phyloP scores from a whole-genome alignment of 441 rosid genomes.

The Erodium trifolium region DNA sequence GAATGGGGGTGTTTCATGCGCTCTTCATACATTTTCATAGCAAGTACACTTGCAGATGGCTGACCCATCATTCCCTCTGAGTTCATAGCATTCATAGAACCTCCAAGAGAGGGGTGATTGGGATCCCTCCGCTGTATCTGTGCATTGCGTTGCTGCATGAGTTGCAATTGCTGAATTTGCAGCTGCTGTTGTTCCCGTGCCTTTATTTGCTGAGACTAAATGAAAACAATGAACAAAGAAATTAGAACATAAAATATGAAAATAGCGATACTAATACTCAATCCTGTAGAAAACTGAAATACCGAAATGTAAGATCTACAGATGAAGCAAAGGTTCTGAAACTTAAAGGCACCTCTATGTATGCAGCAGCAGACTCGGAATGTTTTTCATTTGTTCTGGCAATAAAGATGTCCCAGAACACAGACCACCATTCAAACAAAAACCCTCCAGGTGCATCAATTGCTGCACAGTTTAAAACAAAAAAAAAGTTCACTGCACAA shows the following conservation, averaged over 20 bases:
- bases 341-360: slow-evolving; percentile 46
- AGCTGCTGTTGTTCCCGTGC: slow-evolving; percentile 55
- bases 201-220: slow-evolving; percentile 51
- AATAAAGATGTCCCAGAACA: slow-evolving; percentile 73
- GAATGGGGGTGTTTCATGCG: slow-evolving; percentile 47
- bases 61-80: slow-evolving; percentile 58
- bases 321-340: slow-evolving; percentile 2
- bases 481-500: slow-evolving; percentile 4
- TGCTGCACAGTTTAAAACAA: slow-evolving; percentile 32
- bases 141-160: slow-evolving; percentile 46
- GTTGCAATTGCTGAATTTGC: slow-evolving; percentile 55
- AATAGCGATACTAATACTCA: background rate
- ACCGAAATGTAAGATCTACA: slow-evolving; percentile 4
- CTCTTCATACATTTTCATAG: slow-evolving; percentile 60
- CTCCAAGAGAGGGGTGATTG: slow-evolving; percentile 37
- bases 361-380: slow-evolving; percentile 60
- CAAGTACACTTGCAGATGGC: slow-evolving; percentile 50
- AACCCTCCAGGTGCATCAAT: slow-evolving; percentile 77
- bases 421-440: slow-evolving; percentile 85
- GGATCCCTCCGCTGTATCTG: slow-evolving; percentile 56
- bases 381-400: slow-evolving; percentile 68
- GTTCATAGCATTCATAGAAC: slow-evolving; percentile 35
- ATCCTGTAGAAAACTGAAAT: slow-evolving; percentile 9
- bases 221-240: slow-evolving; percentile 8
- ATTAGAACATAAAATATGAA: background rate